Evolutionary conservation across 345 rosid genomes (phyloP).

Genomic region (Eucalyptus marginata): DNA sequence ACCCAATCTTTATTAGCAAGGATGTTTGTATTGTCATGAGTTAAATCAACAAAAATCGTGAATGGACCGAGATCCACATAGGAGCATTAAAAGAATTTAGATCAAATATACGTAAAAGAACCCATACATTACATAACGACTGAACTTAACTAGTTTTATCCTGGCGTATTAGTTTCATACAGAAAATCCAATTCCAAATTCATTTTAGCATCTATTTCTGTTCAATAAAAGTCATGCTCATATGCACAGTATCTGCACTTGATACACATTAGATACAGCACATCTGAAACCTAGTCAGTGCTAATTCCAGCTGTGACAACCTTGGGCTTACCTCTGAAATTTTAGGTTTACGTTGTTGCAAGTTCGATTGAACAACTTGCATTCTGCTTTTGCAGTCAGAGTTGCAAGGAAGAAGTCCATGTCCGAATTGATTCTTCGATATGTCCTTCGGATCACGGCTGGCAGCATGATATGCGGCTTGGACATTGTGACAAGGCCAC

Average conservation of each 20-base stretch:
- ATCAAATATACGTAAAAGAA: not conserved
- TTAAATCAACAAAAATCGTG: not conserved
- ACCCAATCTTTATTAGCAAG: not conserved
- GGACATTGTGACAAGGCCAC: slow-evolving; percentile 81
- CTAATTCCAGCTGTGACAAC: not conserved
- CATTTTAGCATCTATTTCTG: not conserved
- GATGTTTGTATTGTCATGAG: not conserved
- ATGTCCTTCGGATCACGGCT: slow-evolving; percentile 54
- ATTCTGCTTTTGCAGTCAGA: slow-evolving; percentile 55
- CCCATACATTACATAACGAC: not conserved
- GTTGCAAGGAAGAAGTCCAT: slow-evolving; percentile 71
- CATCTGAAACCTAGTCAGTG: not conserved
- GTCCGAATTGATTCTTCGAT: slow-evolving; percentile 59
- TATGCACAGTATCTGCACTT: not conserved
- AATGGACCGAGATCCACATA: not conserved
- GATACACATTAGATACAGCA: not conserved
- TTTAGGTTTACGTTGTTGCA: slow-evolving; percentile 57
- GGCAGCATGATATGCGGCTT: slow-evolving; percentile 40
- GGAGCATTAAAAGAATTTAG: not conserved
- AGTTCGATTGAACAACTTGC: slow-evolving; percentile 36
- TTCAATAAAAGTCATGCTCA: not conserved
- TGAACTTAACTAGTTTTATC: not conserved
- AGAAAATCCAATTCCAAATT: not conserved
- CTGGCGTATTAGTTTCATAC: not conserved
- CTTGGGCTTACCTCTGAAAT: slow-evolving; percentile 38